phyloP scores from a whole-genome alignment of 164 flowering plant species.

The Cinnamomum micranthum region DNA sequence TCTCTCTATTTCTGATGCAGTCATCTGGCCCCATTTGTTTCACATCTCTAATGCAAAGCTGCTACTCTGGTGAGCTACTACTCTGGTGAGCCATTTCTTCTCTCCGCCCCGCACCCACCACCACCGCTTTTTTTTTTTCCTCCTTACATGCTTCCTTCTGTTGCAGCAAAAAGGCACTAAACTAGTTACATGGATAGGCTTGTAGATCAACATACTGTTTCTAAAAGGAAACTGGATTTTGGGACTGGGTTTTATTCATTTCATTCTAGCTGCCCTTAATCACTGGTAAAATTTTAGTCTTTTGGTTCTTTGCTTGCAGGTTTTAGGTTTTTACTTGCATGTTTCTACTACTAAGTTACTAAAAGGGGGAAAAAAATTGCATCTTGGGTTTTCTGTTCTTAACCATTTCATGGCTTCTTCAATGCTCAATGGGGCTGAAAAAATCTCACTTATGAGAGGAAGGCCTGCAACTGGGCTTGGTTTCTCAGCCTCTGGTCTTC shows the following conservation, averaged over 20 bases:
- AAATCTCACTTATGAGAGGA: constrained; percentile 30
- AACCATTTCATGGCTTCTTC: constrained; percentile 49
- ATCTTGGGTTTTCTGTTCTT: background rate
- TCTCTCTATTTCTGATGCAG: background rate
- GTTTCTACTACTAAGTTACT: background rate
- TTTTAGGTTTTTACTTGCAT: background rate
- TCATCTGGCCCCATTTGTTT: no score
- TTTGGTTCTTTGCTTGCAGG: background rate
- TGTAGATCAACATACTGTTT: no score
- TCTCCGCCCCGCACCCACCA: no score
- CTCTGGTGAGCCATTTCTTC: background rate
- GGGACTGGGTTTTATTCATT: background rate
- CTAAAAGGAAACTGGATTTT: no score
- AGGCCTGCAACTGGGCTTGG: constrained; percentile 35
- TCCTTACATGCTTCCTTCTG: background rate
- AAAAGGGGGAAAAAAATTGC: background rate
- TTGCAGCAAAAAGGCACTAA: background rate
- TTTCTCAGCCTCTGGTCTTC: constrained; percentile 38
- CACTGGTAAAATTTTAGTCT: background rate
- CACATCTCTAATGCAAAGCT: no score
- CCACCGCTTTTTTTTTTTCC: no score
- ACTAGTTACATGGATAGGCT: background rate
- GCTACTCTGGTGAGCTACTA: background rate
- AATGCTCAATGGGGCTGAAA: constrained; percentile 60
- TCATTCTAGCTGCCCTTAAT: background rate